Conservation (phyloP, 495 filamentous ascomycete species). For the Penicillium coffeae region DNA sequence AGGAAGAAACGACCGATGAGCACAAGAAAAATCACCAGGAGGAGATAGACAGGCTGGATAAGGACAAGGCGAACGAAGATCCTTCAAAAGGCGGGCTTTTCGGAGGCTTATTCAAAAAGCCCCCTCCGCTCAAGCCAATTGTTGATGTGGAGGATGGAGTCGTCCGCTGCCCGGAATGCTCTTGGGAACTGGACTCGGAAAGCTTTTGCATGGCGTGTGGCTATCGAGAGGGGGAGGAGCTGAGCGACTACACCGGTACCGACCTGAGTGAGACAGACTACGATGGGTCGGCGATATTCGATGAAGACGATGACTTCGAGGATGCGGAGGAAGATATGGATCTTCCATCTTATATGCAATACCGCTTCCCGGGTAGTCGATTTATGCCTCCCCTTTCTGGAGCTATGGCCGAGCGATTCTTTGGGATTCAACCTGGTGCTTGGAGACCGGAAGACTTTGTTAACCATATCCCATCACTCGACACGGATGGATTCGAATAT, state of each 20-base stretch:
- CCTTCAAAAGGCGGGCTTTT: slow-evolving; percentile 57
- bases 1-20: slow-evolving; percentile 59
- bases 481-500: neutral
- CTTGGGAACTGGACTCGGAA: slow-evolving; percentile 61
- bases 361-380: no score
- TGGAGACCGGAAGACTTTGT: no score
- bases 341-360: no score
- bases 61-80: slow-evolving; percentile 47
- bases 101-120: slow-evolving; percentile 55
- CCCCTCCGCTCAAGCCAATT: slow-evolving; percentile 31
- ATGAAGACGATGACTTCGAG: slow-evolving; percentile 34
- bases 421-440: no score
- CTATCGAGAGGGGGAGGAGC: slow-evolving; percentile 2
- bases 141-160: slow-evolving; percentile 60
- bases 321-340: slow-evolving; percentile 30
- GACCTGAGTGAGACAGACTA: no score
- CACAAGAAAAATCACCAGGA: slow-evolving; percentile 56
- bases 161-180: slow-evolving; percentile 58
- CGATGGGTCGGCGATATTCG: slow-evolving; percentile 22
- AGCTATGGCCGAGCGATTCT: no score
- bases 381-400: no score
- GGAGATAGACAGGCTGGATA: slow-evolving; percentile 59
- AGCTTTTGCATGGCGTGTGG: slow-evolving; percentile 54
- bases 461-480: neutral
- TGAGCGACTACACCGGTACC: slow-evolving; percentile 1